A percentile compares a stretch with the other conserved stretches of the same genome.
Evolutionary conservation across 208 protist species (phyloP).

Genomic region (Crithidia sp.): DNA sequence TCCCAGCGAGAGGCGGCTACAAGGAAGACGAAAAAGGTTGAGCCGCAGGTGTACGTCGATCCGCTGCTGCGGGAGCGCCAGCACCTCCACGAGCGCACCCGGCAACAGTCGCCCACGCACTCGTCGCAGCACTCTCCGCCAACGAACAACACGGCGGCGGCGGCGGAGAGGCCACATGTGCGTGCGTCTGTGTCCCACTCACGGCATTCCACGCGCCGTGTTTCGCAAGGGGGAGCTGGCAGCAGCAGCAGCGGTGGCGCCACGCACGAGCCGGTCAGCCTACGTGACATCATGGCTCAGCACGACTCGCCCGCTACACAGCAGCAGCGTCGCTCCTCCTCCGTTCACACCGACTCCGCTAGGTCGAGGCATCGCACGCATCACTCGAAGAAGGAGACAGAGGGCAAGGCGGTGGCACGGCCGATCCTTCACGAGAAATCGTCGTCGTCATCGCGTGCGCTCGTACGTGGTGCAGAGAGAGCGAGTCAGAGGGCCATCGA

Average conservation of each 20-base stretch:
- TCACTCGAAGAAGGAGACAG: background rate
- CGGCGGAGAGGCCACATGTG: background rate
- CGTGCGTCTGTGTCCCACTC: background rate
- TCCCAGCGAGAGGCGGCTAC: background rate
- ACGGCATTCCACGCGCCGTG: background rate
- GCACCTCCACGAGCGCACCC: constrained; percentile 19
- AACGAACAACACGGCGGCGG: background rate
- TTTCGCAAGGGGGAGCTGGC: background rate
- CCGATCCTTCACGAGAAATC: background rate
- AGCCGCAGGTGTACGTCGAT: constrained; percentile 32
- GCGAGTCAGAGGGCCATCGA: background rate
- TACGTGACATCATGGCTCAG: constrained; percentile 28
- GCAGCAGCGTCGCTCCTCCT: background rate
- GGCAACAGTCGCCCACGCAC: constrained; percentile 12
- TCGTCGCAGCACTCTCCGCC: background rate
- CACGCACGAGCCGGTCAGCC: constrained; percentile 13
- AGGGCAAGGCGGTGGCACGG: background rate
- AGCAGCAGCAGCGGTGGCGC: background rate
- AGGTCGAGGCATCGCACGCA: background rate
- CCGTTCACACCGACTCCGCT: background rate
- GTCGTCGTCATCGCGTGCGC: background rate
- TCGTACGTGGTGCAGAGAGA: too few relatives aligned
- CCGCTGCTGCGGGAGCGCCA: constrained; percentile 27
- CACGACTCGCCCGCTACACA: constrained; percentile 12
- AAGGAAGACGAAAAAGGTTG: background rate